Conservation (phyloP, 148 eudicot species). For the Polygonum aviculare region DNA sequence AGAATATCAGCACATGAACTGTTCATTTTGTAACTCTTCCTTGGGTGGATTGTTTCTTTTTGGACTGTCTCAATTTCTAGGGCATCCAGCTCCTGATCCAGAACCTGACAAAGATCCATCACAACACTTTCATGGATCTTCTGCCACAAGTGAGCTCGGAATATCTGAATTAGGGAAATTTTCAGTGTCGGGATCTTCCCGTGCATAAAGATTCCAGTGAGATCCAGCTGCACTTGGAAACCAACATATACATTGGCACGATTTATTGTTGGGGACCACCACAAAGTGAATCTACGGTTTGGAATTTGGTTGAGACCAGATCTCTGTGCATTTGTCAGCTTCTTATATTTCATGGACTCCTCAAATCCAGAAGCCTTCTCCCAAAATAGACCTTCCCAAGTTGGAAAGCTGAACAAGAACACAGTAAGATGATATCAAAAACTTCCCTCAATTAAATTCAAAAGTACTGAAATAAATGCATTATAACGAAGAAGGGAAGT, state of each 20-base stretch:
- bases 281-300: slow-evolving; percentile 91
- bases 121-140: slow-evolving; percentile 99
- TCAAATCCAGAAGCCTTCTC: slow-evolving; percentile 99
- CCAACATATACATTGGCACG: slow-evolving; percentile 99
- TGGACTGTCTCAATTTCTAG: slow-evolving; percentile 97
- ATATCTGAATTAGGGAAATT: slow-evolving; percentile 96
- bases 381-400: slow-evolving; percentile 99
- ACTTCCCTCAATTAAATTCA: neutral
- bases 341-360: slow-evolving; percentile 99
- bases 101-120: slow-evolving; percentile 98
- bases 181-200: slow-evolving; percentile 96
- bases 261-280: slow-evolving; percentile 99
- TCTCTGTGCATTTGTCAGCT: slow-evolving; percentile 95
- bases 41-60: slow-evolving; percentile 97
- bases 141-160: slow-evolving; percentile 99
- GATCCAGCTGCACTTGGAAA: slow-evolving; percentile 98
- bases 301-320: slow-evolving; percentile 98
- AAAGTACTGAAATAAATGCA: neutral
- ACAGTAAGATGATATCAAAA: neutral
- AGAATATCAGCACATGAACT: slow-evolving; percentile 97
- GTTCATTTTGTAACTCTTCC: slow-evolving; percentile 99
- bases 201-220: slow-evolving; percentile 99
- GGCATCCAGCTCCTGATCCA: slow-evolving; percentile 97
- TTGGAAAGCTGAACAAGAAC: slow-evolving; percentile 66
- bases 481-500: neutral